A percentile compares a stretch with the other conserved stretches of the same genome.
Evolutionary conservation across 2,329 filamentous ascomycete genomes (phyloP).

Genomic region (Phaeosphaeriaceae sp.): DNA sequence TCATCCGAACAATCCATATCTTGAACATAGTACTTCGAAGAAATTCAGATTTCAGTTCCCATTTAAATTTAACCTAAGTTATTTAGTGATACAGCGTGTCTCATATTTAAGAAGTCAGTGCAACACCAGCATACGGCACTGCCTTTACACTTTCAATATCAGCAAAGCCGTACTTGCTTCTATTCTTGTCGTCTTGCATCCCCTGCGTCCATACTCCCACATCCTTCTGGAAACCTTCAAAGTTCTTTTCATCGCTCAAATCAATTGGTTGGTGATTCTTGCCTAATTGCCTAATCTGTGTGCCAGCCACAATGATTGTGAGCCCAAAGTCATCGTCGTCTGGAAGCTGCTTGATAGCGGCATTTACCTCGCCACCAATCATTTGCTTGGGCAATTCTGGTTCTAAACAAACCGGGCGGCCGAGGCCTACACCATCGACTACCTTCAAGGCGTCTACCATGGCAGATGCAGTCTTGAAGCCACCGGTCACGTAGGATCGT

Average conservation of each 20-base stretch:
- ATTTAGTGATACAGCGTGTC: neutral
- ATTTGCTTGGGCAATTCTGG: constrained; percentile 54
- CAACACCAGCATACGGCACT: constrained; percentile 46
- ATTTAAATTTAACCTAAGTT: neutral
- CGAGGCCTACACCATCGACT: constrained; percentile 67
- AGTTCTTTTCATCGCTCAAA: constrained; percentile 55
- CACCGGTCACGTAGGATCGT: constrained; percentile 65
- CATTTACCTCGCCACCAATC: constrained; percentile 50
- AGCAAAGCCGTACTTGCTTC: constrained; percentile 53
- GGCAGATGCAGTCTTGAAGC: constrained; percentile 60
- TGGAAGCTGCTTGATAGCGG: constrained; percentile 56
- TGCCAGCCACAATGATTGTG: constrained; percentile 55
- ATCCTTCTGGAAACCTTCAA: constrained; percentile 57
- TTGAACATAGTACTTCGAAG: no score
- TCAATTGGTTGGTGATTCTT: constrained; percentile 62
- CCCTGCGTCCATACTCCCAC: constrained; percentile 54
- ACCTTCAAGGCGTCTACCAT: constrained; percentile 65
- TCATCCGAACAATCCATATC: no score
- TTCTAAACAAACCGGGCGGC: constrained; percentile 60
- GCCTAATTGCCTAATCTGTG: constrained; percentile 60
- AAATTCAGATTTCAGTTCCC: no score
- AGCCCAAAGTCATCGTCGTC: constrained; percentile 61
- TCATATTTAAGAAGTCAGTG: constrained; percentile 3
- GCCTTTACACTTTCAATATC: constrained; percentile 49
- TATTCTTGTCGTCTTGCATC: constrained; percentile 48